Base-by-base conservation (phyloP, 768 basidiomycete genomes). In the Chiua virens region DNA sequence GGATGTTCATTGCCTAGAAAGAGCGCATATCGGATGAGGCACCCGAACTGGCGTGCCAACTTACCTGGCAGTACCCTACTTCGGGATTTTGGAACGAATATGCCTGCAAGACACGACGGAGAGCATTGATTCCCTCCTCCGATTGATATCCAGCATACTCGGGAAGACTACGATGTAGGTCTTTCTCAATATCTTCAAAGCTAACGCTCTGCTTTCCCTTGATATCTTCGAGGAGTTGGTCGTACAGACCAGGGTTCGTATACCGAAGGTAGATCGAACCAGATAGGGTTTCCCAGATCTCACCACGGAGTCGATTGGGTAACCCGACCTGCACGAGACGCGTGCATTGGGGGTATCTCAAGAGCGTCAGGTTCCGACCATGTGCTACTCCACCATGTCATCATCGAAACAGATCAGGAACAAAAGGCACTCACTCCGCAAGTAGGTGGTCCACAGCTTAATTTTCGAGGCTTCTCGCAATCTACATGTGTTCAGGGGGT, bases 151-250 rank as follows among this genome's bases (percentile, higher is more conserved):
- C 97, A 17, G 92, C 86, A 68, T 98, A 99, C 66, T 99, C 97
- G 0, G 97, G 97, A 49, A 99, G 73, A 74, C 92, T 94, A 32
- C 97, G 79, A 69, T 97, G 95, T 23, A 99, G 71, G 68, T 99
- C 97, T 69, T 99, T 99, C 75, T 98, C 97, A 38, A 99, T 99
- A 66, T 99, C 97, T 64, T 99, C 97, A 1, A 95, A 96, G 57
- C 92, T 92, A 9, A 89, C 89, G 44, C 79, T 92, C 20, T 82
- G 86, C 52, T 83, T 80, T 8, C 92, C 94, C 52, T 78, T 76
- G 67, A 93, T 85, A 46, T 91, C 83, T 47, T 82, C 78, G 5
- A 98, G 71, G 15, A 98, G 76, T 8, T 76, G 75, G 13, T 82
- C 77, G 66, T 97, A 99, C 47, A 80, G 79, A 9, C 93, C 91